Percentiles rank a stretch among this genome's conserved stretches.
phyloP scores from a whole-genome alignment of 2,329 filamentous ascomycete species.

The Pezicula carpinea region DNA sequence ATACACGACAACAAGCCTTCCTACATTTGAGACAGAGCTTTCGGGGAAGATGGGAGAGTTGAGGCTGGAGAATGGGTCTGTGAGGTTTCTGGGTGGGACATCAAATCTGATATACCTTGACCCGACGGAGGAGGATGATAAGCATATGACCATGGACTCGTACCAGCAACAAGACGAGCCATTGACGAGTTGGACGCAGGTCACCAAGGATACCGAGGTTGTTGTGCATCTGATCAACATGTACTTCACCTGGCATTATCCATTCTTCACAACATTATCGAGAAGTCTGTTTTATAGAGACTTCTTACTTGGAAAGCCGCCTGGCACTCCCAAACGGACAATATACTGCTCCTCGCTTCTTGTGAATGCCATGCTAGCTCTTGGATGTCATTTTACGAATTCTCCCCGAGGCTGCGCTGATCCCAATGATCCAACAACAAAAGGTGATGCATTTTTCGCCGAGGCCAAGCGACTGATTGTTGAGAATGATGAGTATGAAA shows the following conservation, averaged over 20 bases:
- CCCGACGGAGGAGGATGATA: conserved; percentile 35
- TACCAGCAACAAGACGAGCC: conserved; percentile 53
- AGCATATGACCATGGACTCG: conserved; percentile 23
- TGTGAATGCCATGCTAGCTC: conserved; percentile 88
- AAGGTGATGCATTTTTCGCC: conserved; percentile 92
- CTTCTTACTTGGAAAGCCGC: conserved; percentile 67
- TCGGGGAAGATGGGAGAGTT: conserved; percentile 92
- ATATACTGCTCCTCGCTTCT: conserved; percentile 84
- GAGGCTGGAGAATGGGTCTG: conserved; percentile 77
- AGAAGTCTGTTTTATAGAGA: conserved; percentile 84
- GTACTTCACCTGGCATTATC: conserved; percentile 98
- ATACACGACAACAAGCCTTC: conserved; percentile 36
- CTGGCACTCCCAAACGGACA: conserved; percentile 46
- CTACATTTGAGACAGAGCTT: conserved; percentile 65
- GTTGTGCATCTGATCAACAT: conserved; percentile 88
- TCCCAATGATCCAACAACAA: conserved; percentile 73
- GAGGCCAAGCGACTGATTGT: conserved; percentile 88
- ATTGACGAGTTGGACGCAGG: conserved; percentile 80
- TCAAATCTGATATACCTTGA: conserved; percentile 86
- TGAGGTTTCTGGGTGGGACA: conserved; percentile 89
- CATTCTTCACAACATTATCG: conserved; percentile 89
- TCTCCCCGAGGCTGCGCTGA: conserved; percentile 66
- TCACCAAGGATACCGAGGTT: conserved; percentile 73
- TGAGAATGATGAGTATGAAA: conserved; percentile 90
- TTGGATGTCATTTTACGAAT: conserved; percentile 90